These are phyloP conservation scores for Colletotrichum neosansevieriae DNA, from an alignment of 2,329 filamentous ascomycete species.

Conservation along the genomic window DNA sequence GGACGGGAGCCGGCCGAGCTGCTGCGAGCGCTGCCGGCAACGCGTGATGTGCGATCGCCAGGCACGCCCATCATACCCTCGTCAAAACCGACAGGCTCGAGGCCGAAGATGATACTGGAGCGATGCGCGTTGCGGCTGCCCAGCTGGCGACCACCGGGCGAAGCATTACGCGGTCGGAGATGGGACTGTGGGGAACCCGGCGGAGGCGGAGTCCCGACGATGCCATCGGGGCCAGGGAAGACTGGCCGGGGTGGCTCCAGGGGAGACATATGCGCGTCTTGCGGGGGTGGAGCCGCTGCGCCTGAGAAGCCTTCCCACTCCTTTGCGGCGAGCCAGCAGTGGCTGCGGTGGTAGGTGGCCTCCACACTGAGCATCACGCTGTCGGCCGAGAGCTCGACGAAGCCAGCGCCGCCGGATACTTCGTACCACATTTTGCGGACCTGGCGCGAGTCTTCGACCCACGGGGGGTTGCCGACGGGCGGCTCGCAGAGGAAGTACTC, in stretches of 20 bases:
- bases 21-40: conserved; percentile 47
- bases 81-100: conserved; percentile 52
- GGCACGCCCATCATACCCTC: conserved; percentile 36
- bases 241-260: conserved; percentile 53
- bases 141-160: conserved; percentile 47
- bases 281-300: conserved; percentile 44
- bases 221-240: conserved; percentile 49
- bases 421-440: conserved; percentile 80
- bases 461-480: conserved; percentile 78
- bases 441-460: conserved; percentile 74
- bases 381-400: conserved; percentile 71
- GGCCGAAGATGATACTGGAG: conserved; percentile 58
- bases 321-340: conserved; percentile 67
- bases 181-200: conserved; percentile 48
- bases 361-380: conserved; percentile 72
- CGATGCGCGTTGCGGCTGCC: conserved; percentile 50
- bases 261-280: conserved; percentile 53
- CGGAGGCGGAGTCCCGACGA: conserved; percentile 46
- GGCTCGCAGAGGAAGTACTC: conserved; percentile 87
- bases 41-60: conserved; percentile 39
- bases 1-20: conserved; percentile 41
- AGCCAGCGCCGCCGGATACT: conserved; percentile 70
- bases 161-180: conserved; percentile 55
- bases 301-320: conserved; percentile 58
- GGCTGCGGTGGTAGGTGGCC: conserved; percentile 69